Conservation (phyloP, 768 basidiomycete species). For the Boletus pseudo-olivaceus region DNA sequence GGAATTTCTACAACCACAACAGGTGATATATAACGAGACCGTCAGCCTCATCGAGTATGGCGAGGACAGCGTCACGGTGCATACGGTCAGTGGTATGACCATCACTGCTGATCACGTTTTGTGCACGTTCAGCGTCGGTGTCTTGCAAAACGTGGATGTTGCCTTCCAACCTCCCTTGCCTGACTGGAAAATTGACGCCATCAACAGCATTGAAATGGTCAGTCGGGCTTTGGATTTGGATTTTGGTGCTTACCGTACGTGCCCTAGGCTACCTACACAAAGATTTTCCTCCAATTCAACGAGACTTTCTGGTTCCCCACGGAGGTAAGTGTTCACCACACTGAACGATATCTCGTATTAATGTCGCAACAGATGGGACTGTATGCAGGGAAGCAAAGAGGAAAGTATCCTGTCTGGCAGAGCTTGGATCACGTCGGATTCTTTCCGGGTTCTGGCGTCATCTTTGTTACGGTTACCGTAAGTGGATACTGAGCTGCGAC, state of each 20-base stretch:
- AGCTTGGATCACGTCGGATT: constrained; percentile 54
- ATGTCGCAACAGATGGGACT: constrained; percentile 35
- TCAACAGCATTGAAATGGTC: constrained; percentile 60
- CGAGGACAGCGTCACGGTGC: constrained; percentile 43
- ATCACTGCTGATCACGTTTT: constrained; percentile 56
- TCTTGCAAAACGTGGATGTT: constrained; percentile 63
- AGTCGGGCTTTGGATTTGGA: background rate
- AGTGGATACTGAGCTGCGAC: background rate
- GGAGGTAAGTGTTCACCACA: constrained; percentile 24
- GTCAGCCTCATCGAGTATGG: constrained; percentile 48
- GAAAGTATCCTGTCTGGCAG: constrained; percentile 66
- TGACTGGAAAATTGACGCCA: constrained; percentile 60
- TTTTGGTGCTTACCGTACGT: background rate
- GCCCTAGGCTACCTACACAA: constrained; percentile 55
- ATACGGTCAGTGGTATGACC: constrained; percentile 39
- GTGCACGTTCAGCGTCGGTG: constrained; percentile 68
- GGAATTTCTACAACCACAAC: constrained; percentile 46
- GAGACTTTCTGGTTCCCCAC: constrained; percentile 58
- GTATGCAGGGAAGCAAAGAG: constrained; percentile 55
- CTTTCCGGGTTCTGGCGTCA: constrained; percentile 55
- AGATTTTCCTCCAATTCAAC: constrained; percentile 63
- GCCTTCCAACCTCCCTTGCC: constrained; percentile 53
- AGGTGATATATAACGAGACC: constrained; percentile 48
- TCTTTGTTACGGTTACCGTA: constrained; percentile 30
- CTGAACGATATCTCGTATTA: background rate